These are phyloP conservation scores for Colletotrichum eleusines DNA, from an alignment of 2,329 filamentous ascomycete genomes.

Conservation along the genomic window DNA sequence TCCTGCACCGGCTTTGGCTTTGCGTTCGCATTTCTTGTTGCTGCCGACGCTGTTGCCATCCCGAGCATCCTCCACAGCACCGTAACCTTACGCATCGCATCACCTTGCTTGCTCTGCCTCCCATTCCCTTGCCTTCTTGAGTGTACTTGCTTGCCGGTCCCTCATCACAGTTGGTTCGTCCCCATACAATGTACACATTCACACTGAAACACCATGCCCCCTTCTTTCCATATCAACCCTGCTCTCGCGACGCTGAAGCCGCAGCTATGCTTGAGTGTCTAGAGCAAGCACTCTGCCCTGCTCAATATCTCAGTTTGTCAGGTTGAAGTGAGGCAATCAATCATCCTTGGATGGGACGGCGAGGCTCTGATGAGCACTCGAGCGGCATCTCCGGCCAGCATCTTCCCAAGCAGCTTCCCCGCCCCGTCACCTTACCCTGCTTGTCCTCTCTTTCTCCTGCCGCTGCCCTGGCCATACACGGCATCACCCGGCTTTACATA, in stretches of 20 bases:
- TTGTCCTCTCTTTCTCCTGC: constrained; percentile 5
- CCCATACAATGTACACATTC: neutral
- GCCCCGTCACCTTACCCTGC: neutral
- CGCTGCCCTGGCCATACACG: constrained; percentile 2
- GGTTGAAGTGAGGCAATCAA: neutral
- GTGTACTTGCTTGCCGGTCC: neutral
- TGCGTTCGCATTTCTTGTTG: neutral
- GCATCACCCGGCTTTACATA: constrained; percentile 20
- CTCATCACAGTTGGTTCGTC: neutral
- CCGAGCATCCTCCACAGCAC: neutral
- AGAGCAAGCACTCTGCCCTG: neutral
- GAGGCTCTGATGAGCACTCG: neutral
- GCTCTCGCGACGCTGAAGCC: neutral
- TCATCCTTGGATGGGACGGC: neutral
- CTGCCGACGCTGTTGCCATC: neutral
- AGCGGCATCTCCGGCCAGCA: neutral
- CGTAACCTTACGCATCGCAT: neutral
- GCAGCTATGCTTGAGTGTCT: neutral
- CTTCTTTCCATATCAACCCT: neutral
- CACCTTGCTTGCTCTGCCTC: neutral
- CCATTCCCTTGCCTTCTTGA: neutral
- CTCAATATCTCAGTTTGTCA: neutral
- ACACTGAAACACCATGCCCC: neutral
- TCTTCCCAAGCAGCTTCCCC: constrained; percentile 4
- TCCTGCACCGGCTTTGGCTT: neutral